A percentile compares a stretch with the other conserved stretches of the same genome.
These are phyloP conservation scores for Ilex aquifolium DNA, from an alignment of 257 asterid genomes.

Conservation along the genomic window DNA sequence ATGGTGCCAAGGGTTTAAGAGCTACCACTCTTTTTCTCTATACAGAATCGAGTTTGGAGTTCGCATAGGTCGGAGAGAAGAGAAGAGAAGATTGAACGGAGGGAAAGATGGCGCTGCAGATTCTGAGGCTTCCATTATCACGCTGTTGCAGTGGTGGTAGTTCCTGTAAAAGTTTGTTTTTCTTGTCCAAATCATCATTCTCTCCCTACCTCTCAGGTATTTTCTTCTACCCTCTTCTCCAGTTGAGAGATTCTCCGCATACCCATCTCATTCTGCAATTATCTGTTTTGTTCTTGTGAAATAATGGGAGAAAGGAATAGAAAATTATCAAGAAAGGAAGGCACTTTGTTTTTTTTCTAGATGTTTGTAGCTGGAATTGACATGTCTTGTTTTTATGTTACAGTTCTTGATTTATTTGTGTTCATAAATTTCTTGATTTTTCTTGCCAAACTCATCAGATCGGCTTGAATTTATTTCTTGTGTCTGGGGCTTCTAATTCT, in stretches of 20 bases:
- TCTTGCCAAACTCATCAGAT: too few relatives aligned
- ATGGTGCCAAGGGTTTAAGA: too few relatives aligned
- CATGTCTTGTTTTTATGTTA: too few relatives aligned
- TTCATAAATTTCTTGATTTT: too few relatives aligned
- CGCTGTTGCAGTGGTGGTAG: slow-evolving; percentile 24
- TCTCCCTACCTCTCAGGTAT: slow-evolving; percentile 27
- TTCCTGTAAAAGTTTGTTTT: slow-evolving; percentile 23
- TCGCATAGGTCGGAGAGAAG: neutral
- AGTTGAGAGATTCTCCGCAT: neutral
- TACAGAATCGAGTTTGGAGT: too few relatives aligned
- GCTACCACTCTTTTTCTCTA: too few relatives aligned
- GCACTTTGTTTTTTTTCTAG: neutral
- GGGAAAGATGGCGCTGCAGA: slow-evolving; percentile 13
- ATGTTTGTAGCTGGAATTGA: too few relatives aligned
- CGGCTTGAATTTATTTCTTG: too few relatives aligned
- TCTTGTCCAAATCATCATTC: slow-evolving; percentile 25
- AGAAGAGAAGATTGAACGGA: neutral
- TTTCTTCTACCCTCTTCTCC: neutral
- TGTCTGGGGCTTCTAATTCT: too few relatives aligned
- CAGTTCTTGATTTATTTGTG: too few relatives aligned
- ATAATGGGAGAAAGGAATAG: neutral
- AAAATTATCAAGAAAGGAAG: neutral
- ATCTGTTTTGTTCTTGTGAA: too few relatives aligned
- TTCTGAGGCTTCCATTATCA: slow-evolving; percentile 42
- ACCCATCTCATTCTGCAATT: too few relatives aligned